A percentile compares a stretch with the other conserved stretches of the same genome.
phyloP scores from a whole-genome alignment of 495 filamentous ascomycete genomes.

The Penicillium crystallinum region DNA sequence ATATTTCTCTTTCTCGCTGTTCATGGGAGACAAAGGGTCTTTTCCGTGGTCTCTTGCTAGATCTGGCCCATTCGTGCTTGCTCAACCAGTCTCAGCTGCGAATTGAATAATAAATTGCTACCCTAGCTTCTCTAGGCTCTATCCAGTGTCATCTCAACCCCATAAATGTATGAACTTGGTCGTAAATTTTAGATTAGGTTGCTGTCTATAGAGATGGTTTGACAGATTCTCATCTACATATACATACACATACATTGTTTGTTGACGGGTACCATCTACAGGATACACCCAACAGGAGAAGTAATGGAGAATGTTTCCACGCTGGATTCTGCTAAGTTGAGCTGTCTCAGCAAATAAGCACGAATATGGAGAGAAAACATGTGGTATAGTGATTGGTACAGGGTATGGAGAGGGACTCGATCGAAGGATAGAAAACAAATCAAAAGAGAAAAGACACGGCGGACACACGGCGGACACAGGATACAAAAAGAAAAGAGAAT shows the following conservation, averaged over 20 bases:
- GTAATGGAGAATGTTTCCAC: not conserved
- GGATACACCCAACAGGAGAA: not conserved
- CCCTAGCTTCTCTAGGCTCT: not conserved
- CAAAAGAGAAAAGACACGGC: slow-evolving; percentile 4
- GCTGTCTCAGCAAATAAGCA: slow-evolving; percentile 4
- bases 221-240: not conserved
- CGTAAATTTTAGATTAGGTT: not conserved
- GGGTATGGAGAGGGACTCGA: slow-evolving; percentile 20
- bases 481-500: slow-evolving; percentile 8
- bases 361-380: slow-evolving; percentile 14
- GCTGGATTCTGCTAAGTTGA: slow-evolving; percentile 12
- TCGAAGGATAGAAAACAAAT: not conserved
- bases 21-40: not conserved
- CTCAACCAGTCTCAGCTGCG: not conserved
- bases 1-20: not conserved
- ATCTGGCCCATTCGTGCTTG: not conserved
- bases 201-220: not conserved
- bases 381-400: slow-evolving; percentile 33
- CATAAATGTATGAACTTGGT: not conserved
- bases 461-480: slow-evolving; percentile 10
- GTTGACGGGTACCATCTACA: not conserved
- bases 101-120: slow-evolving; percentile 3
- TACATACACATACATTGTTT: too few species aligned
- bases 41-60: not conserved
- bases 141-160: not conserved